A percentile compares a stretch with the other conserved stretches of the same genome.
These are phyloP conservation scores for Metarhizium guizhouense DNA, from an alignment of 2,329 filamentous ascomycete species.

Conservation along the genomic window DNA sequence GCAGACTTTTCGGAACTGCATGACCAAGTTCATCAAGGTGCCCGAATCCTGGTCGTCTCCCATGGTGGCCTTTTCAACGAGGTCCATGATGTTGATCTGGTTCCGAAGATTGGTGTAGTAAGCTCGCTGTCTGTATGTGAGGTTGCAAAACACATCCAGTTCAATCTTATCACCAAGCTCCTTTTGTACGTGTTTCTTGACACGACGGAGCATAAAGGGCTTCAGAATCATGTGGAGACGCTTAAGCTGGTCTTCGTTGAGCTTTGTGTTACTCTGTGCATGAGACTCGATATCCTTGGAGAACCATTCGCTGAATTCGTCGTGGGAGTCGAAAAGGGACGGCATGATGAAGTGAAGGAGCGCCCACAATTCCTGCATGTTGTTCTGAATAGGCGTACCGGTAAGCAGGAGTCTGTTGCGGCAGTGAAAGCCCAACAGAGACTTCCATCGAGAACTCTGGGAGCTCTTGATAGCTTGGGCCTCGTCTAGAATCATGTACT, in stretches of 20 bases:
- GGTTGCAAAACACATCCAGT: constrained; percentile 88
- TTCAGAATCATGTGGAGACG: constrained; percentile 98
- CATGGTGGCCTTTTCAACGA: constrained; percentile 92
- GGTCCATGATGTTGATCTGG: constrained; percentile 97
- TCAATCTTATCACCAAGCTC: constrained; percentile 99
- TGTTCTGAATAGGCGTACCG: constrained; percentile 97
- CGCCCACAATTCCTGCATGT: constrained; percentile 99
- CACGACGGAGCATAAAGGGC: constrained; percentile 97
- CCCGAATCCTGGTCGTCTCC: constrained; percentile 93
- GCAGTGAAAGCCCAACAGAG: constrained; percentile 85
- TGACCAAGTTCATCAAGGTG: constrained; percentile 96
- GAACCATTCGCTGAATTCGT: constrained; percentile 91
- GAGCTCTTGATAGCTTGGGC: constrained; percentile 99
- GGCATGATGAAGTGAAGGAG: constrained; percentile 99
- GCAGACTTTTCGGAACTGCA: constrained; percentile 99
- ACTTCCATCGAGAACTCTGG: constrained; percentile 94
- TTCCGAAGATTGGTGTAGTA: constrained; percentile 89
- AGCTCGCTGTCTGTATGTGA: constrained; percentile 91
- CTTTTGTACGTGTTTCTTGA: constrained; percentile 99
- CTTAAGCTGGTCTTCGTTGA: constrained; percentile 95
- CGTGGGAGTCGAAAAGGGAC: constrained; percentile 90
- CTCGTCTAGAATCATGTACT: constrained; percentile 99
- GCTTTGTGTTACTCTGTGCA: constrained; percentile 97
- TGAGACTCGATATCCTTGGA: constrained; percentile 96
- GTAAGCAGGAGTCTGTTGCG: constrained; percentile 89